Base-by-base conservation (phyloP, 371 early-diverging fungal genomes). In the Mortierella sp. region DNA sequence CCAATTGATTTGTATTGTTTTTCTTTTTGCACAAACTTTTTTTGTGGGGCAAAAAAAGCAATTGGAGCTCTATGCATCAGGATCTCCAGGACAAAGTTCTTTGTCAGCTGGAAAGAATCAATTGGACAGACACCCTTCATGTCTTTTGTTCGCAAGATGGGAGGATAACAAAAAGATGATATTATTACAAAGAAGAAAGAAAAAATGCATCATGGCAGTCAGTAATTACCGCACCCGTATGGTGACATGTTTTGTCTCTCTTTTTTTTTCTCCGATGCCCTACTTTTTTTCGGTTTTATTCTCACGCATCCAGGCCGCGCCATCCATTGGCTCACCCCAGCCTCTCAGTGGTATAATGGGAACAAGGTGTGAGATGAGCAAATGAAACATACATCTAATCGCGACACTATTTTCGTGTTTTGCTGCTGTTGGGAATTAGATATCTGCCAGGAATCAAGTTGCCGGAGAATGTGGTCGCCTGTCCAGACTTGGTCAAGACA, bases 371-470 rank as follows among this genome's bases (percentile, higher is more conserved):
- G 41, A 44, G 71, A 63, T 64, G 45, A 47, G 48, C 63, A 47
- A 61, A 64, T 29, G 19, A 9, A 16, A 41, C 48, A 24, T 43
- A 24, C 52, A 43, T 34, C 37, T 45, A 44, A 61, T 43, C 34
- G 41, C 61, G 45, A 45, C 63, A 61, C 55, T 53, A 14, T 66
- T 39, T 47, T 39, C 26, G 29, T 75, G 48, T 24, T 19, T 50
- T 34, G 34, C 61, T 40, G 26, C 29, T 65, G 65, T 65, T 65
- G 72, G 66, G 72, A 45, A 31, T 37, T 88, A 91, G 92, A 76
- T 98, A 99, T 84, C 89, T 99, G 48, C 97, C 98, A 34, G 96
- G 95, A 52, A 90, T 97, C 68, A 88, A 87, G 68, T 89, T 99
- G 29, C 98, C 99, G 4, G 85, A 89, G 29, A 98, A 97, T 85